phyloP scores from a whole-genome alignment of 192 early-diverging fungal species.

The Coemansia sp. region DNA sequence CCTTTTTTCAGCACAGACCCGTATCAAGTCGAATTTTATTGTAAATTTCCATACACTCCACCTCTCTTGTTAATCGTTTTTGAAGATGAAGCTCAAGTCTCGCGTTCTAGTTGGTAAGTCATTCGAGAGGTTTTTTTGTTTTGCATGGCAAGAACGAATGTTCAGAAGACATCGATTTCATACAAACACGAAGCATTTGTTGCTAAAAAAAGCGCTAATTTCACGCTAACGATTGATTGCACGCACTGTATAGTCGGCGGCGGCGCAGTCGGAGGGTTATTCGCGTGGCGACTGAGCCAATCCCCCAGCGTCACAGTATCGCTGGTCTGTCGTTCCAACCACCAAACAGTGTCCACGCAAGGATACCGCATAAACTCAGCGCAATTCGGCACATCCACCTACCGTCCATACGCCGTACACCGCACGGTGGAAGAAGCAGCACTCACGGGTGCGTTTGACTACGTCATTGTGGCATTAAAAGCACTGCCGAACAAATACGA shows the following conservation, averaged over 20 bases:
- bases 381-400: constrained; percentile 29
- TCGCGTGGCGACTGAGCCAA: constrained; percentile 43
- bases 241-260: constrained; percentile 52
- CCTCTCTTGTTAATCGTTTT: neutral
- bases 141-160: neutral
- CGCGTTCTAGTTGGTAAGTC: constrained; percentile 42
- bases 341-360: constrained; percentile 15
- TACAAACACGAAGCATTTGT: too few relatives aligned
- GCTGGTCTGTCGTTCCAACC: constrained; percentile 46
- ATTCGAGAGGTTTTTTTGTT: neutral
- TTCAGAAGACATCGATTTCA: neutral
- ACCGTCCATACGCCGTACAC: constrained; percentile 23
- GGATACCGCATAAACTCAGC: constrained; percentile 36
- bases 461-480: constrained; percentile 47
- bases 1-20: constrained; percentile 7
- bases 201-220: neutral
- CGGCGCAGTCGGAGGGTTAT: constrained; percentile 44
- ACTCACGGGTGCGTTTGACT: constrained; percentile 31
- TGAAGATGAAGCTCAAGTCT: constrained; percentile 39
- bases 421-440: constrained; percentile 34
- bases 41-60: too few relatives aligned
- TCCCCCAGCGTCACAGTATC: constrained; percentile 30
- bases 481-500: constrained; percentile 50
- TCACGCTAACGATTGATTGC: too few relatives aligned
- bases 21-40: too few relatives aligned